Conservation (phyloP, 1,284 basidiomycete genomes). For the Austroboletus niveus region DNA sequence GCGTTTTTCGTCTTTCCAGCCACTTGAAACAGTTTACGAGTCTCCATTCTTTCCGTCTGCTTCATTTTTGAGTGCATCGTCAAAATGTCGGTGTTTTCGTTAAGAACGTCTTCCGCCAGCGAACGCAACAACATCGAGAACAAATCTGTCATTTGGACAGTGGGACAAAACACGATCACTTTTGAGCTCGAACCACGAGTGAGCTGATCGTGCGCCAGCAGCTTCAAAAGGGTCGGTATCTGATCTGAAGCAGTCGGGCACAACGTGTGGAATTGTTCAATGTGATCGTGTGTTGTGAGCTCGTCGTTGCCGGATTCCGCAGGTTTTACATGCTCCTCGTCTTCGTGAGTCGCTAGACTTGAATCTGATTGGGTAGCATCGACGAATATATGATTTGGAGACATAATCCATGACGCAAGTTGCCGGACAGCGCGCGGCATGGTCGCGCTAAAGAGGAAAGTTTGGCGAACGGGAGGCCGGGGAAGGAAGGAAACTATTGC, state of each 20-base stretch:
- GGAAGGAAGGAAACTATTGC: slow-evolving; percentile 75
- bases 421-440: slow-evolving; percentile 65
- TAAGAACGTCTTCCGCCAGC: slow-evolving; percentile 47
- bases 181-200: slow-evolving; percentile 71
- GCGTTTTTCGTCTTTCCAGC: slow-evolving; percentile 47
- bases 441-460: slow-evolving; percentile 94
- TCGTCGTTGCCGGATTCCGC: slow-evolving; percentile 5
- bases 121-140: slow-evolving; percentile 64
- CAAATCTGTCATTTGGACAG: slow-evolving; percentile 85
- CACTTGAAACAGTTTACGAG: slow-evolving; percentile 41
- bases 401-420: slow-evolving; percentile 53
- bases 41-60: slow-evolving; percentile 42
- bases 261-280: slow-evolving; percentile 84
- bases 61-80: slow-evolving; percentile 87
- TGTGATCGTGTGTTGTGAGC: slow-evolving; percentile 64
- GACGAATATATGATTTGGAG: slow-evolving; percentile 59
- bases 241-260: slow-evolving; percentile 69
- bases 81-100: slow-evolving; percentile 54
- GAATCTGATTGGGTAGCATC: slow-evolving; percentile 51
- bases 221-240: slow-evolving; percentile 75
- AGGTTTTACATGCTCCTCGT: background rate
- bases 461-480: slow-evolving; percentile 69
- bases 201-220: slow-evolving; percentile 91
- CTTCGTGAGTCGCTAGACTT: background rate
- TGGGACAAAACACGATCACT: slow-evolving; percentile 86